Percentiles rank a stretch among this genome's conserved stretches.
Conservation (phyloP, 164 flowering plant species). For the Aristolochia contorta region DNA sequence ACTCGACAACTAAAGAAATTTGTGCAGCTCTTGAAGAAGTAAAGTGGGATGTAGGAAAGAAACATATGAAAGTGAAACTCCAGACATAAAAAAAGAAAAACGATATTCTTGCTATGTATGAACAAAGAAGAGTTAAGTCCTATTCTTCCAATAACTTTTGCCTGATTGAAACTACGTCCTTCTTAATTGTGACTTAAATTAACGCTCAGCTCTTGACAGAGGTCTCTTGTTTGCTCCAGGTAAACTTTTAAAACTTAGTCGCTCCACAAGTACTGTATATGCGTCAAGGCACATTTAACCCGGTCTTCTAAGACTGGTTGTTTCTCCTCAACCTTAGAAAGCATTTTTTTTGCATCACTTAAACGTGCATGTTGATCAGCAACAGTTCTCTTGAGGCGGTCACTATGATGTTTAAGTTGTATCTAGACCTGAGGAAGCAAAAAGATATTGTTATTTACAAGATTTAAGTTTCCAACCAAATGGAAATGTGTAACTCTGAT, state of each 20-base stretch:
- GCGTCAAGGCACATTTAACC: constrained; percentile 34
- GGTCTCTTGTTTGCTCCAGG: no score
- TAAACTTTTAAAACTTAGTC: constrained; percentile 42
- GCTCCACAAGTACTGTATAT: constrained; percentile 45
- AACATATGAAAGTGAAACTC: not conserved
- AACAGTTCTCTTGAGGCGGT: constrained; percentile 57
- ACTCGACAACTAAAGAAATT: no score
- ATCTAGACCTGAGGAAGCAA: constrained; percentile 43
- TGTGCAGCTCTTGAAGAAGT: no score
- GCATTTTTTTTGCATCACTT: constrained; percentile 41
- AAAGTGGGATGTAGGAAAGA: no score
- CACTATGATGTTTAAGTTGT: constrained; percentile 58
- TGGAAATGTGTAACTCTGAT: no score
- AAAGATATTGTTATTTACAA: constrained; percentile 1
- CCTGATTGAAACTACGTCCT: no score
- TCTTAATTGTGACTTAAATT: constrained; percentile 81
- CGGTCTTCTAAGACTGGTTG: constrained; percentile 48
- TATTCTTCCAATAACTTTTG: not conserved
- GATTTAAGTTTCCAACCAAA: no score
- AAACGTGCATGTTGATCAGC: constrained; percentile 60
- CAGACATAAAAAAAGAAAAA: not conserved
- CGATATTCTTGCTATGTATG: not conserved
- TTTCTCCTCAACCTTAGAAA: constrained; percentile 52
- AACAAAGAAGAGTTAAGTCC: not conserved
- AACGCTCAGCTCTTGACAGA: no score